These are phyloP conservation scores for Anaeramoeba ignava DNA, from an alignment of 78 protist genomes.

Conservation along the genomic window DNA sequence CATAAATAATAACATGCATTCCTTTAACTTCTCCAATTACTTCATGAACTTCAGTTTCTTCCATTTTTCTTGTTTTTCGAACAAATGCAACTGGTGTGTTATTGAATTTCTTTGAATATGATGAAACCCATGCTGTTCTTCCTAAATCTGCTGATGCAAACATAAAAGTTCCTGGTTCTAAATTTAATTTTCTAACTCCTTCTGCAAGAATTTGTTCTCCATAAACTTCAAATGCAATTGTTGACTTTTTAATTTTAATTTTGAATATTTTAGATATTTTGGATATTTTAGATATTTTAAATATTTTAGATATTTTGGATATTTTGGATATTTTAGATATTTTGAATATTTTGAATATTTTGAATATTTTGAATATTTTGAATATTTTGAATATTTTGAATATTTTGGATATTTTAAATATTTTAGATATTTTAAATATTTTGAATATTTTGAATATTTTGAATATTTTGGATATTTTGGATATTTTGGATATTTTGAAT, in stretches of 20 bases:
- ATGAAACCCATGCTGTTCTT: background rate
- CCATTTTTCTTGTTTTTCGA: background rate
- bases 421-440: background rate
- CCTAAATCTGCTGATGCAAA: slow-evolving; percentile 3
- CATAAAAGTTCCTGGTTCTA: background rate
- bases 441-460: background rate
- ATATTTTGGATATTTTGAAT: no score
- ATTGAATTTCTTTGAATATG: background rate
- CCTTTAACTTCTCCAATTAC: background rate
- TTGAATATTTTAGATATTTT: background rate
- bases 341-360: background rate
- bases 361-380: background rate
- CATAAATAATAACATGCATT: background rate
- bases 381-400: background rate
- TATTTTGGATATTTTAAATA: background rate
- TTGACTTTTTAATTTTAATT: background rate
- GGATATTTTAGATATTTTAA: background rate
- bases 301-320: background rate
- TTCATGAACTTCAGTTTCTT: background rate
- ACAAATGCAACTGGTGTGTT: background rate
- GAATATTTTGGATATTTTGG: no score
- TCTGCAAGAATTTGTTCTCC: background rate
- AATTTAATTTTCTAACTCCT: background rate
- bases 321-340: background rate
- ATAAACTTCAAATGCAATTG: background rate